A percentile compares a stretch with the other conserved stretches of the same genome.
phyloP scores from a whole-genome alignment of 2,329 filamentous ascomycete genomes.

The Trichoderma cornu-damae region DNA sequence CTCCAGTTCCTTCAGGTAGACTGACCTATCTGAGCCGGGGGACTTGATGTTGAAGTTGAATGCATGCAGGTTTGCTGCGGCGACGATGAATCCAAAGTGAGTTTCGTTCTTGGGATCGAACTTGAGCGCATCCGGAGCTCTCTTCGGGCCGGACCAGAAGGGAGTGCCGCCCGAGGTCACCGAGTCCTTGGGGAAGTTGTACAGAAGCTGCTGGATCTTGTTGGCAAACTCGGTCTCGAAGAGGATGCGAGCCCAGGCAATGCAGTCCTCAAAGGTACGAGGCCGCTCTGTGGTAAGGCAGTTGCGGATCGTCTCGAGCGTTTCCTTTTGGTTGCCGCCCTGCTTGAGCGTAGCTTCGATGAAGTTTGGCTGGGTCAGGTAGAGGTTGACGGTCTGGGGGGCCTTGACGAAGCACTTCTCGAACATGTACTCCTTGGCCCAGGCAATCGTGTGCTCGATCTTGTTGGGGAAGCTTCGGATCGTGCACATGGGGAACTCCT shows the following conservation, averaged over 20 bases:
- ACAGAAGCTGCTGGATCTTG: constrained; percentile 88
- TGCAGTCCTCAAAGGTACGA: constrained; percentile 88
- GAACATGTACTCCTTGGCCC: constrained; percentile 87
- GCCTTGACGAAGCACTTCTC: constrained; percentile 91
- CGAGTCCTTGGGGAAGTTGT: constrained; percentile 95
- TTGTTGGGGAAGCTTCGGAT: constrained; percentile 95
- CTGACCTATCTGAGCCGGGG: constrained; percentile 60
- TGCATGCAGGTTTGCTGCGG: constrained; percentile 86
- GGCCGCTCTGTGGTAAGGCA: constrained; percentile 90
- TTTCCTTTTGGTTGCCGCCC: constrained; percentile 90
- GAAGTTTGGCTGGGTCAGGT: constrained; percentile 87
- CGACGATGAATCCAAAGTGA: constrained; percentile 81
- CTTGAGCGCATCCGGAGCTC: constrained; percentile 83
- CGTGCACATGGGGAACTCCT: constrained; percentile 99
- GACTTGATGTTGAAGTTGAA: constrained; percentile 97
- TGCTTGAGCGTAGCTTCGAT: constrained; percentile 83
- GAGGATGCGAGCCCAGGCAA: constrained; percentile 86
- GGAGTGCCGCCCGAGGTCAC: constrained; percentile 79
- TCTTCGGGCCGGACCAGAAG: constrained; percentile 98
- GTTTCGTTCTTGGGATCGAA: constrained; percentile 82
- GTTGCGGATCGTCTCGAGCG: constrained; percentile 82
- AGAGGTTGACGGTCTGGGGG: constrained; percentile 89
- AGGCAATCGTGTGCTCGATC: constrained; percentile 98
- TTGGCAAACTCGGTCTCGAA: constrained; percentile 98
- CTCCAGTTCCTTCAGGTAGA: constrained; percentile 76